Conservation (phyloP, 495 filamentous ascomycete genomes). For the Penicillium pulvis region DNA sequence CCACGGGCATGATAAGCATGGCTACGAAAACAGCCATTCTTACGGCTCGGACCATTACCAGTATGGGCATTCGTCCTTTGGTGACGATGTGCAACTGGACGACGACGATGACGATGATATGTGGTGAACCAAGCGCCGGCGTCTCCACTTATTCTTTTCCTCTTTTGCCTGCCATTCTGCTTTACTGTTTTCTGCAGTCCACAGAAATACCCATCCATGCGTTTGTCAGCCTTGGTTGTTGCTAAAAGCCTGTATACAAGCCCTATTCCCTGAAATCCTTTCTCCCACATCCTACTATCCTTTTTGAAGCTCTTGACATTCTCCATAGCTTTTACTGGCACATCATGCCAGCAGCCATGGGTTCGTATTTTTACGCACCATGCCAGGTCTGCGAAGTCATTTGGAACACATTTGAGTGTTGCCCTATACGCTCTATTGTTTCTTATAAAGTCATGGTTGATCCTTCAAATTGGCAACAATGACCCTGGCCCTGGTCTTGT, state of each 20-base stretch:
- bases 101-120: slow-evolving; percentile 58
- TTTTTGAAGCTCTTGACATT: background rate
- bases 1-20: slow-evolving; percentile 53
- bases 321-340: background rate
- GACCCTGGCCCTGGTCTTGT: slow-evolving; percentile 9
- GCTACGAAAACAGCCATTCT: slow-evolving; percentile 48
- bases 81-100: slow-evolving; percentile 50
- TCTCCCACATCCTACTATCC: background rate
- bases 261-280: slow-evolving; percentile 10
- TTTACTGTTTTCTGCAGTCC: slow-evolving; percentile 33
- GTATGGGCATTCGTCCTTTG: slow-evolving; percentile 53
- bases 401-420: background rate
- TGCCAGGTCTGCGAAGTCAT: slow-evolving; percentile 11
- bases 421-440: background rate
- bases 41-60: slow-evolving; percentile 49
- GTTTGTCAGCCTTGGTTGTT: slow-evolving; percentile 29
- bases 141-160: slow-evolving; percentile 20
- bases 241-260: slow-evolving; percentile 32
- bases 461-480: slow-evolving; percentile 1
- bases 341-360: background rate
- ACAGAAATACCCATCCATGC: slow-evolving; percentile 42
- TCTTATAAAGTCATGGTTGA: background rate
- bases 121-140: slow-evolving; percentile 48
- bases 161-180: slow-evolving; percentile 24
- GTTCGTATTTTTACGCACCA: slow-evolving; percentile 21